Conservation (phyloP, 331 rosid species). For the Ulmus americana region DNA sequence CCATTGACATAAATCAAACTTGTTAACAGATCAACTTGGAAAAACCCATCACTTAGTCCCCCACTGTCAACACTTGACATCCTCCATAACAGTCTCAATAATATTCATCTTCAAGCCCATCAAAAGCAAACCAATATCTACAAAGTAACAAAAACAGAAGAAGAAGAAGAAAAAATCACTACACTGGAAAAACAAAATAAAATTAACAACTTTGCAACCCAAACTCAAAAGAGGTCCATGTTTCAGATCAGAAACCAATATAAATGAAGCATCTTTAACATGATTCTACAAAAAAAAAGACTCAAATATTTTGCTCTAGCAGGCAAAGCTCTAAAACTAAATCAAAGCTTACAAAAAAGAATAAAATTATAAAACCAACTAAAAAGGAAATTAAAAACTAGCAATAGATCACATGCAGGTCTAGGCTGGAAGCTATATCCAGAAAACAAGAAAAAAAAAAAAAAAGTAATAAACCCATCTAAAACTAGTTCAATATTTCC, state of each 20-base stretch:
- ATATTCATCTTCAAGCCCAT: constrained; percentile 34
- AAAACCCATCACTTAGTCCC: constrained; percentile 31
- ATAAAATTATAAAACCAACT: background rate
- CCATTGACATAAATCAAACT: constrained; percentile 23
- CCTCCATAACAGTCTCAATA: constrained; percentile 26
- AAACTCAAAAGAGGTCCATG: background rate
- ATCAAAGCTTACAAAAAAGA: background rate
- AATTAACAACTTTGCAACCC: background rate
- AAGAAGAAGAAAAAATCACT: background rate
- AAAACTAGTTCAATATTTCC: constrained; percentile 6
- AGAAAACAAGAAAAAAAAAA: background rate
- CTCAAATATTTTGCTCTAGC: background rate
- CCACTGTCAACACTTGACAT: constrained; percentile 19
- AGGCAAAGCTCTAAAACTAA: background rate
- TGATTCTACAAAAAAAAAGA: constrained; percentile 3
- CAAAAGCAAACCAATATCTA: constrained; percentile 17
- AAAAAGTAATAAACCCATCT: constrained; percentile 2
- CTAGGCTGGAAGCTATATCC: constrained; percentile 1
- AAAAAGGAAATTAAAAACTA: background rate
- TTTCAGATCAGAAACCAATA: background rate
- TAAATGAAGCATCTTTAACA: background rate
- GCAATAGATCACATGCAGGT: constrained; percentile 16
- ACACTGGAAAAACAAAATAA: background rate
- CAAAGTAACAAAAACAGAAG: constrained; percentile 11
- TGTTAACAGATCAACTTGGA: constrained; percentile 17